Evolutionary conservation across 2,329 filamentous ascomycete genomes (phyloP).

Genomic region (Sphaerulina musiva): DNA sequence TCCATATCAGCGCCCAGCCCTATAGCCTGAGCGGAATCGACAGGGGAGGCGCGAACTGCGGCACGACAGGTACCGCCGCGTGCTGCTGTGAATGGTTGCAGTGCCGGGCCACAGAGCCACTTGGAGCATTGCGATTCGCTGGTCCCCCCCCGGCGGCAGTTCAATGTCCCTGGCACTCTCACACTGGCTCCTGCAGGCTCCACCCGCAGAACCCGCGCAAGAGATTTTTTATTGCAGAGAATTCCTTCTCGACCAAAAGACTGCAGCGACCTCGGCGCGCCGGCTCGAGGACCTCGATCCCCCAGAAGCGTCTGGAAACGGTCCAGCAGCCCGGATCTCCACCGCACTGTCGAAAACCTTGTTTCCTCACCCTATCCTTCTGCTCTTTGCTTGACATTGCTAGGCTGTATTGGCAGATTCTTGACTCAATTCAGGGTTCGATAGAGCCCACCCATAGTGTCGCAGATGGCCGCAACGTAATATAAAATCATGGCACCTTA

Average conservation of each 20-base stretch:
- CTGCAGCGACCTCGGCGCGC: background rate
- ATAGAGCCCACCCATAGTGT: background rate
- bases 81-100: constrained; percentile 2
- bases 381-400: background rate
- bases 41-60: constrained; percentile 1
- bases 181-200: background rate
- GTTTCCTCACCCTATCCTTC: background rate
- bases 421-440: too few relatives aligned
- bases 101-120: background rate
- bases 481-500: background rate
- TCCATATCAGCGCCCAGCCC: constrained; percentile 10
- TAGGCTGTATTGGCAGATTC: background rate
- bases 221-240: background rate
- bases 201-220: background rate
- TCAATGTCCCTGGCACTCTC: background rate
- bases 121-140: constrained; percentile 3
- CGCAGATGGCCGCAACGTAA: background rate
- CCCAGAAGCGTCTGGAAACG: background rate
- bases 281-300: background rate
- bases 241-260: background rate
- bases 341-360: background rate
- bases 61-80: constrained; percentile 2
- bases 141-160: background rate
- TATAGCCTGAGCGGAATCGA: constrained; percentile 2
- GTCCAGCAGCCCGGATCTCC: background rate